Conservation (phyloP, 2,329 filamentous ascomycete genomes). For the Penicillium freii region DNA sequence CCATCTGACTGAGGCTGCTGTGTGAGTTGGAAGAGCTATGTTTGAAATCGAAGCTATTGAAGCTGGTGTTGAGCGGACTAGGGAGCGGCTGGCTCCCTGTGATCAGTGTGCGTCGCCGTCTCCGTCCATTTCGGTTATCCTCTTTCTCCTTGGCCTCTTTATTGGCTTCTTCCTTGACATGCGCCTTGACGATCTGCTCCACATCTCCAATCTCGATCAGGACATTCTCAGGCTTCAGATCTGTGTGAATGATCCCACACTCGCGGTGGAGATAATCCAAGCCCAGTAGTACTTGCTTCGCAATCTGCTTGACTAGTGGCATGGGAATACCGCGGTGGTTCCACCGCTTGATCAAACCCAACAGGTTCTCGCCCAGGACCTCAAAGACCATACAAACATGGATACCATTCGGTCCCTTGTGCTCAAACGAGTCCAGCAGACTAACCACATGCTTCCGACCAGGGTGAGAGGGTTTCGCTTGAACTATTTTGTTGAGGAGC, state of each 20-base stretch:
- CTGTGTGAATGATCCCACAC: constrained; percentile 98
- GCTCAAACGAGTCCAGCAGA: constrained; percentile 93
- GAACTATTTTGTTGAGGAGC: constrained; percentile 91
- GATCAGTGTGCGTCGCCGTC: constrained; percentile 87
- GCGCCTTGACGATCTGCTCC: constrained; percentile 95
- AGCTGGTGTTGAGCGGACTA: constrained; percentile 88
- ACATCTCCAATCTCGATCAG: constrained; percentile 98
- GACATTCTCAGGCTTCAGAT: constrained; percentile 96
- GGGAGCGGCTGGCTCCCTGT: constrained; percentile 95
- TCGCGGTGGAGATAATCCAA: constrained; percentile 96
- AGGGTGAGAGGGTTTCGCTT: constrained; percentile 90
- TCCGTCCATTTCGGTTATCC: constrained; percentile 85
- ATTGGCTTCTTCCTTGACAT: constrained; percentile 70
- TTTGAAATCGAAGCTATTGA: constrained; percentile 70
- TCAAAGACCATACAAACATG: constrained; percentile 99
- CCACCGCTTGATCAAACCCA: constrained; percentile 97
- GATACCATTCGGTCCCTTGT: constrained; percentile 92
- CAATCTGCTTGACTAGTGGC: constrained; percentile 96
- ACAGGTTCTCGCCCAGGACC: constrained; percentile 88
- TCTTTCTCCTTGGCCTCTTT: constrained; percentile 82
- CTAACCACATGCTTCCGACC: constrained; percentile 95
- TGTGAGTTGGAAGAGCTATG: constrained; percentile 63
- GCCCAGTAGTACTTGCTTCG: constrained; percentile 93
- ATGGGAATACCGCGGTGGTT: constrained; percentile 97
- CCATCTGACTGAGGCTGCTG: constrained; percentile 77